These are phyloP conservation scores for Asterophora parasitica DNA, from an alignment of 768 basidiomycete species.

Conservation along the genomic window DNA sequence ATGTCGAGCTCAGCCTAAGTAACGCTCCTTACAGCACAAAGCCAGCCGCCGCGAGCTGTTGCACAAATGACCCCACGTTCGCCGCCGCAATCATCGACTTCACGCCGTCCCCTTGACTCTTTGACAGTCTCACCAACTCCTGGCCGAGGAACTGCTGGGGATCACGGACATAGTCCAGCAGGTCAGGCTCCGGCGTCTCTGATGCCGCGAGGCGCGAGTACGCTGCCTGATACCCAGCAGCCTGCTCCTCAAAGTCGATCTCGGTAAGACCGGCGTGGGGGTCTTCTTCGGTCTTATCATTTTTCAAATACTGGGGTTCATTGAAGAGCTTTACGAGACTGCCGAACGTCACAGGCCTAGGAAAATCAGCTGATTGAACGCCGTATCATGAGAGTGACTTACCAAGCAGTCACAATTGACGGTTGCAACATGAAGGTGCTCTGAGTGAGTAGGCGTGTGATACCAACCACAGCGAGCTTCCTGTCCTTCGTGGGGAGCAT, in stretches of 20 bases:
- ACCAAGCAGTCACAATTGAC: conserved; percentile 66
- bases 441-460: conserved; percentile 74
- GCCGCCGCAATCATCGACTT: conserved; percentile 33
- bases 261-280: conserved; percentile 57
- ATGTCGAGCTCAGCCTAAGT: conserved; percentile 1
- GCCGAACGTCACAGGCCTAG: conserved; percentile 66
- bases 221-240: conserved; percentile 88
- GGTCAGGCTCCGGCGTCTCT: conserved; percentile 53
- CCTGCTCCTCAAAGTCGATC: conserved; percentile 88
- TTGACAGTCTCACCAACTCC: conserved; percentile 35
- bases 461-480: conserved; percentile 77
- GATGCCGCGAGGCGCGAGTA: conserved; percentile 90
- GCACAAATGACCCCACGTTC: conserved; percentile 26
- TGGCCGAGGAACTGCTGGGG: conserved; percentile 50
- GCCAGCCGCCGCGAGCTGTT: conserved; percentile 21
- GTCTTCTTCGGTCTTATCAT: conserved; percentile 37
- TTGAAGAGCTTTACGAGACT: conserved; percentile 73
- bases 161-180: conserved; percentile 54
- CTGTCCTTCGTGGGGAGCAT: conserved; percentile 80
- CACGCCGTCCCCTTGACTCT: conserved; percentile 30
- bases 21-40: conserved; percentile 17
- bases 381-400: conserved; percentile 12
- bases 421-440: conserved; percentile 65
- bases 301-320: conserved; percentile 67
- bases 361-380: not conserved